Evolutionary conservation across 225 moss, liverwort and hornwort genomes (phyloP).

Genomic region (Thuidium tamariscinum): DNA sequence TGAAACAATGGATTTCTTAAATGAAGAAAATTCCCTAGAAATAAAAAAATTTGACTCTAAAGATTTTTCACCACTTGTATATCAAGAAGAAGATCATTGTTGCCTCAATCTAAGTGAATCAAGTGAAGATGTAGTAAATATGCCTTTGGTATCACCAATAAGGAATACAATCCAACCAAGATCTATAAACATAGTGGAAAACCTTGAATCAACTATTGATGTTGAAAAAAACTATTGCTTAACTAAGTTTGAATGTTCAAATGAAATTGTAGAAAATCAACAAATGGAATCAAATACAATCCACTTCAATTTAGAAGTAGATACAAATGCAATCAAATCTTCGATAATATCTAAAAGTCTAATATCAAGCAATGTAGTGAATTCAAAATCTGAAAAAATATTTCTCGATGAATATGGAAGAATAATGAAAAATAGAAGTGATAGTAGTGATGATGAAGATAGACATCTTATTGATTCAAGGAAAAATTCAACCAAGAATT

Average conservation of each 20-base stretch:
- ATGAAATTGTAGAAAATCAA: not conserved
- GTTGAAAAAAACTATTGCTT: not conserved
- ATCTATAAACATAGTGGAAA: not conserved
- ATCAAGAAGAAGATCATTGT: not conserved
- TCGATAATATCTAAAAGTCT: not conserved
- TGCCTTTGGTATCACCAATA: not conserved
- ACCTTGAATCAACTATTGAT: not conserved
- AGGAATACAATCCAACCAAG: too few species aligned
- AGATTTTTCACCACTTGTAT: not conserved
- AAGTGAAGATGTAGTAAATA: not conserved
- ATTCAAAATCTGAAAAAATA: not conserved
- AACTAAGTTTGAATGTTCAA: fast-evolving
- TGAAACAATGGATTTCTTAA: not conserved
- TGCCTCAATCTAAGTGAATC: not conserved
- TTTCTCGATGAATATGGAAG: conserved; percentile 45
- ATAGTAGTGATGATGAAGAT: conserved; percentile 22
- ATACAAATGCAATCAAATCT: not conserved
- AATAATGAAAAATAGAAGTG: not conserved
- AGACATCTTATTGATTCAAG: not conserved
- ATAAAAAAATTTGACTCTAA: not conserved
- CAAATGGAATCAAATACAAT: not conserved
- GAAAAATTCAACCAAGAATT: not conserved
- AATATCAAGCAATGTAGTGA: not conserved
- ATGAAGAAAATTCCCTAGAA: not conserved
- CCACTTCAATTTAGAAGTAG: not conserved